Evolutionary conservation across 1,284 basidiomycete genomes (phyloP), one percentile per base, ranked within the genome.

Genomic region (Omphalotus olearius): DNA sequence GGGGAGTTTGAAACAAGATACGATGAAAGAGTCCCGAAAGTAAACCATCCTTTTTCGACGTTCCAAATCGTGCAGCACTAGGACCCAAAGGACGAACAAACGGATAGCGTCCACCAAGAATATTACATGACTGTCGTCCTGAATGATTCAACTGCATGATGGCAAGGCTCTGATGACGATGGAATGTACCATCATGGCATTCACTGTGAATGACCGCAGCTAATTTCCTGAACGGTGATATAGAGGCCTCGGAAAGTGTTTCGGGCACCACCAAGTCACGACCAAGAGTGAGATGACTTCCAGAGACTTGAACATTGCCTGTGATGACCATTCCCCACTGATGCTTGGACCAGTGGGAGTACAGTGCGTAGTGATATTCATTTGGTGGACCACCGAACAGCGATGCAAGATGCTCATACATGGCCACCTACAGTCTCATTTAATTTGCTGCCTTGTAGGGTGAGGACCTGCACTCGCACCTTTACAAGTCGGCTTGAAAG

Each of bases 261-360:
- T 62, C 55, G 0, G 89, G 88, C 0, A 93, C 60, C 4, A 82
- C 68, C 16, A 94, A 71, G 64, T 98, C 95, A 54, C 90, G 81
- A 1, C 92, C 93, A 7, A 93, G 76, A 0, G 87, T 79, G 1
- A 96, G 76, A 64, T 96, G 92, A 0, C 73, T 66, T 0, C 64
- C 61, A 42, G 83, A 82, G 28, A 98, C 83, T 59, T 91, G 88
- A 1, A 94, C 80, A 60, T 98, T 98, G 14, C 95, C 93, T 0
- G 94, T 93, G 47, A 96, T 71, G 50, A 98, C 73, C 73, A 97
- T 89, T 0, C 93, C 95, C 92, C 92, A 98, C 17, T 78, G 78
- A 3, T 85, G 82, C 36, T 73, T 65, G 0, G 84, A 82, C 93
- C 94, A 98, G 58, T 74, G 70, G 0, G 78, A 68, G 65, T 98